Base-by-base conservation (phyloP, 352 stramenopile species). In the Peronospora belbahrii region DNA sequence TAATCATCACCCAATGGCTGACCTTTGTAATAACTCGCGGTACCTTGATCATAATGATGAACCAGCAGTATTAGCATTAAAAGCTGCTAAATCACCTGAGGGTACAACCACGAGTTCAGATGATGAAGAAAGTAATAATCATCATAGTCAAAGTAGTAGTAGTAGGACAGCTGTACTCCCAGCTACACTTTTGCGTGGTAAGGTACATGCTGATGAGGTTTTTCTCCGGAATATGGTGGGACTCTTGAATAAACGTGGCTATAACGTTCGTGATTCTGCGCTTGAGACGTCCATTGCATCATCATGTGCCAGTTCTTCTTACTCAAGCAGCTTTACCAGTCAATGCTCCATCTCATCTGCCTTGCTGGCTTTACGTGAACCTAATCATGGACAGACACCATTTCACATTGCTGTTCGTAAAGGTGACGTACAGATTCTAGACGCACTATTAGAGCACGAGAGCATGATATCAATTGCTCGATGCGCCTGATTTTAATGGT, bases 191-290 rank as follows among this genome's bases (percentile, higher is more conserved):
- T 28, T 56, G 31, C 42, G 51, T 14, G 27, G 15, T 37, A 57
- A 61, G 35, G 3, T 52, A 24, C 70, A 56, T 27, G 51, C 72
- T 0, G 74, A 86, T 39, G 75, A 83, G 30, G 44, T 83, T 13
- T 83, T 91, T 48, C 60, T 87, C 36, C 67, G 66, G 27, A 88
- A 69, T 44, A 67, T 91, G 27, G 48, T 88, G 11, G 74, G 70
- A 15, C 67, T 91, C 28, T 64, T 91, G 30, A 91, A 91, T 56
- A 87, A 85, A 44, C 74, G 79, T 42, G 79, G 79, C 47, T 91
- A 91, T 59, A 91, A 91, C 48, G 65, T 91, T 42, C 67, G 72
- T 32, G 78, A 87, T 44, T 75, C 71, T 33, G 65, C 71, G 20
- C 48, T 66, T 3, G 74, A 86, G 51, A 72, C 59, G 41, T 84